Evolutionary conservation across 495 filamentous ascomycete species (phyloP), one percentile per base, ranked within the genome.

Genomic region (Pyrenopolyporus hunteri): DNA sequence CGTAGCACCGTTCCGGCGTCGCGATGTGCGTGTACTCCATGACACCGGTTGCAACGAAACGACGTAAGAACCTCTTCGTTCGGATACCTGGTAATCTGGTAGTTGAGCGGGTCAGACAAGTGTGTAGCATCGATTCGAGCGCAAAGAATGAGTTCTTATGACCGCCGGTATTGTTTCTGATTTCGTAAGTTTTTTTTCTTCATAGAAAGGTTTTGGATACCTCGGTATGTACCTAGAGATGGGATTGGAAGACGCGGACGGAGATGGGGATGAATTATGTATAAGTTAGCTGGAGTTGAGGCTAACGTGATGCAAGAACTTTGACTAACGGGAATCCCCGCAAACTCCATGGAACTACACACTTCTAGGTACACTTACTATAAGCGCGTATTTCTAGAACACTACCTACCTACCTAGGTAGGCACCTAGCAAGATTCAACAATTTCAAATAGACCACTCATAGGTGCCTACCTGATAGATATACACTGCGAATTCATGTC

Each of bases 1-100:
- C 91, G 23, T 85, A 82, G 74, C 90, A 93, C 49, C 74, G 70
- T 10, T 78, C 71, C 2, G 90, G 90, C 0, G 90, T 92, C 6
- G 80, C 75, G 46, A 89, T 73, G 6, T 63, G 63, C 3, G 67
- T 53, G 55, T 78, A 76, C 29, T 79, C 77, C 66, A 66, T 73
- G 16, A 16, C 26, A 5, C 6, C 7, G 42, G 28, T 3, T 19
- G 35, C 19, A 40, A 20, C 43, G 1, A 45, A 9, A 11, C 3
- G 6, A 7, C 8, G 19, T 29, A 11, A 0, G 6, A 19, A 8
- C 2, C 22, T 4, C 11, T 22, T 16, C 8, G 8, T 17, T 20
- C 9, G 35, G 13, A 19, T n/a, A n/a, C n/a, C n/a, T n/a, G n/a
- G n/a, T n/a, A n/a, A n/a, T n/a, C n/a, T n/a, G n/a, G 14, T 4